Evolutionary conservation across 352 stramenopile genomes (phyloP), one percentile per base, ranked within the genome.

Genomic region (Thalassiosira mediterranea): DNA sequence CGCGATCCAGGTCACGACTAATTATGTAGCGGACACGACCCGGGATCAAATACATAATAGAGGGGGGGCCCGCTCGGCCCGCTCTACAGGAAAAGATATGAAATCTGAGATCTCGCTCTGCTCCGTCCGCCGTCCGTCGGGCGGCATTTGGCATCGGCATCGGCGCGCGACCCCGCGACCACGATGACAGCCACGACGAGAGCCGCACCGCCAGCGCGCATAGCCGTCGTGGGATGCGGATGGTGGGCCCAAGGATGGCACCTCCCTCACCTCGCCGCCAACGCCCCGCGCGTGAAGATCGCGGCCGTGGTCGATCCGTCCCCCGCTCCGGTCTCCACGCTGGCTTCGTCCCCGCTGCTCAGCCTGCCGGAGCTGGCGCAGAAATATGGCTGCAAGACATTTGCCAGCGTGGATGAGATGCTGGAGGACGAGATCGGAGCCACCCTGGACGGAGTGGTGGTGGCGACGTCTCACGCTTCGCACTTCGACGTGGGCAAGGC

Each of bases 161-260:
- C n/a, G n/a, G n/a, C n/a, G n/a, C n/a, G n/a, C n/a, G n/a, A n/a
- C n/a, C n/a, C n/a, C n/a, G n/a, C n/a, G n/a, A n/a, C n/a, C n/a
- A n/a, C n/a, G n/a, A n/a, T n/a, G n/a, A n/a, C n/a, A 44, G 37
- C 15, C 15, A 44, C 15, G 19, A 56, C 34, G 47, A 4, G 11
- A 29, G 23, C n/a, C 11, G 23, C 17, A 56, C 0, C n/a, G 7
- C n/a, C 21, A 31, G 52, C 32, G 15, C 21, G 60, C 44, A 38
- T 84, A 7, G 76, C 64, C 23, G 70, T 84, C 1, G 66, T 84
- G 25, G 76, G 76, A 13, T 67, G 53, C 42, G 76, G 76, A 46
- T 84, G 76, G 76, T 84, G 76, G 76, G 28, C 70, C 10, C 76
- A 84, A 62, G 69, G 57, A 47, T 79, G 72, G 76, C 76, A 84